Percentiles rank a stretch among this genome's conserved stretches.
Conservation (phyloP, 805 yeast genomes). For the Candida lessepsii region DNA sequence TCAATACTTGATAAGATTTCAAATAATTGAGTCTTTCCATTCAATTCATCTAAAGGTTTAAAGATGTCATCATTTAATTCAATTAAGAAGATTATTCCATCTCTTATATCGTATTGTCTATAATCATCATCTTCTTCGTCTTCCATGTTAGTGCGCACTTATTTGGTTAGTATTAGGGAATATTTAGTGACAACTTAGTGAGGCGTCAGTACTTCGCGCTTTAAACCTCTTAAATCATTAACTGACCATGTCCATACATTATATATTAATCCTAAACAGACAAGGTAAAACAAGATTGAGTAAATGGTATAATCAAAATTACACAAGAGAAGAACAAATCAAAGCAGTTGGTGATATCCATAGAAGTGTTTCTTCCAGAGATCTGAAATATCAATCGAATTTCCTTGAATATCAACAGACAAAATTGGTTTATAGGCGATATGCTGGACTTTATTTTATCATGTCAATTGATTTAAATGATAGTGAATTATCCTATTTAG, state of each 20-base stretch:
- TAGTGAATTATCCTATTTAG: conserved; percentile 79
- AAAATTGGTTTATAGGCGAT: conserved; percentile 80
- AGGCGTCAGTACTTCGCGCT: too few species aligned
- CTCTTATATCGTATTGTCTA: conserved; percentile 51
- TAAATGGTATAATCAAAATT: conserved; percentile 60
- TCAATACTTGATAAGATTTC: conserved; percentile 57
- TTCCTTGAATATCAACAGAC: conserved; percentile 61
- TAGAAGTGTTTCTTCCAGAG: conserved; percentile 75
- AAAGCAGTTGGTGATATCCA: conserved; percentile 63
- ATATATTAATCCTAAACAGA: conserved; percentile 77
- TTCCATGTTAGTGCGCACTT: conserved; percentile 7
- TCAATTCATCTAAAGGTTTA: conserved; percentile 33
- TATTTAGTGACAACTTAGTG: too few species aligned
- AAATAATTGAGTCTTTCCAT: conserved; percentile 42
- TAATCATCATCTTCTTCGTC: conserved; percentile 19
- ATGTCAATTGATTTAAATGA: conserved; percentile 76
- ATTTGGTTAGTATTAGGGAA: too few species aligned
- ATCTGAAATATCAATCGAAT: conserved; percentile 78
- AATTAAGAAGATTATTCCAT: conserved; percentile 62
- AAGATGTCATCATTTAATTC: conserved; percentile 54
- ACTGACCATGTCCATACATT: conserved; percentile 68
- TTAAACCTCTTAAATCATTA: too few species aligned
- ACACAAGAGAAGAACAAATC: conserved; percentile 29
- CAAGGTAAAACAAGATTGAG: conserved; percentile 91
- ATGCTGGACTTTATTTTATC: conserved; percentile 91